Base-by-base conservation (phyloP, 2,329 filamentous ascomycete species). In the Chaetomiaceae sp. region DNA sequence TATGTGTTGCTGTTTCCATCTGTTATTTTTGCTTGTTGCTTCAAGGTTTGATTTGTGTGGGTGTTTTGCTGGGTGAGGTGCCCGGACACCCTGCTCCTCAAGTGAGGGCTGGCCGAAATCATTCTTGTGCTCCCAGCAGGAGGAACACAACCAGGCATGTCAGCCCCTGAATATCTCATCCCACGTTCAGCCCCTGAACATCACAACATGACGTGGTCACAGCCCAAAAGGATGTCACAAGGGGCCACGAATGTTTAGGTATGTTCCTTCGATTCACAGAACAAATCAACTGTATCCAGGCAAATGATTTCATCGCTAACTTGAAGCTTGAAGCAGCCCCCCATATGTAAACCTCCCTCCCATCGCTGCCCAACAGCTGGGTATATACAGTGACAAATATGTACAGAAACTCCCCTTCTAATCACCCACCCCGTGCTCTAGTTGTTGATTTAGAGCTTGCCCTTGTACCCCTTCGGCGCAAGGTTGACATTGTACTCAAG, bases 401-500 rank as follows among this genome's bases (percentile, higher is more conserved):
- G 31, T 57, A 57, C 46, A 31, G 29, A 51, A 42, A 4, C 22
- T 31, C 20, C 5, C 15, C 31, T 36, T 20, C 39, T 19, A 8
- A 37, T 39, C 42, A 43, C 27, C 17, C 19, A 29, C 29, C 27
- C 42, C 47, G 7, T 3, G 4, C 20, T 5, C 33, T 11, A 12
- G 3, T 14, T n/a, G 4, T 1, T 20, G 4, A 14, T 47, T 56
- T 51, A 64, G 14, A 59, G 33, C 49, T 59, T 58, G 46, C 62
- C 61, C 63, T 65, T 64, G 60, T 65, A 66, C 40, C 59, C 60
- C 60, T 68, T 68, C 29, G 68, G 65, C 5, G 61, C 60, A 17
- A 70, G 59, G 61, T 59, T 55, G 47, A 74, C 64, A 53, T 72
- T 66, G 58, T 73, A 73, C 61, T 69, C 69, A 14, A 71, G 56